Base-by-base conservation (phyloP, 352 stramenopile species). In the Globisporangium carolinianum region DNA sequence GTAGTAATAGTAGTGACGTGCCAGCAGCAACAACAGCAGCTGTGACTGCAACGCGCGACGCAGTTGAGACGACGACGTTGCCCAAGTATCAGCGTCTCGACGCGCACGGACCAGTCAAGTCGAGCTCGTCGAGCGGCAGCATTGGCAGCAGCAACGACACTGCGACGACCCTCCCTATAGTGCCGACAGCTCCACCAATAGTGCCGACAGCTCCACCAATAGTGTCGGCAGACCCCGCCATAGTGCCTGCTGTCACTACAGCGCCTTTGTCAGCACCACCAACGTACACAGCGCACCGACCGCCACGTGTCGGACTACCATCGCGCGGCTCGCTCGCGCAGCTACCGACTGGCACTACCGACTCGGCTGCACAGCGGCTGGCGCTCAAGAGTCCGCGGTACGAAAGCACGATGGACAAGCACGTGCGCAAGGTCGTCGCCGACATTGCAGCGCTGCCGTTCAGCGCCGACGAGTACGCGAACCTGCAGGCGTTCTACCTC, bases 361-460 rank as follows among this genome's bases (percentile, higher is more conserved):
- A 79, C 75, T 32, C 24, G 24, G 24, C 24, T 32, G 24, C 24
- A 32, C 24, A 32, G n/a, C 61, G 72, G 9, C 55, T 89, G 52
- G 71, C 79, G 36, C 64, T 88, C 46, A 88, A 87, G 61, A 87
- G 76, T 49, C 79, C 79, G 51, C 75, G 77, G 8, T 90, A 82
- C 59, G 77, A 90, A 51, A 85, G 62, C 49, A 86, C 76, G 6
- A 88, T 90, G 77, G 75, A 87, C 60, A 67, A 83, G 36, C 75
- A 89, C 32, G 77, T 86, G 37, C 73, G 75, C 53, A 85, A 88
- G 51, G 76, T 90, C 41, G 66, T 90, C 50, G 66, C 63, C 2
- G 79, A 86, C 47, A 86, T 90, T 17, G 67, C 72, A 11, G 74
- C 75, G 51, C 54, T 87, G 48, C 79, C 79, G 17, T 89, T 87